phyloP scores from a whole-genome alignment of 176 grass and related monocot genomes.

The Phoenix roebelenii region DNA sequence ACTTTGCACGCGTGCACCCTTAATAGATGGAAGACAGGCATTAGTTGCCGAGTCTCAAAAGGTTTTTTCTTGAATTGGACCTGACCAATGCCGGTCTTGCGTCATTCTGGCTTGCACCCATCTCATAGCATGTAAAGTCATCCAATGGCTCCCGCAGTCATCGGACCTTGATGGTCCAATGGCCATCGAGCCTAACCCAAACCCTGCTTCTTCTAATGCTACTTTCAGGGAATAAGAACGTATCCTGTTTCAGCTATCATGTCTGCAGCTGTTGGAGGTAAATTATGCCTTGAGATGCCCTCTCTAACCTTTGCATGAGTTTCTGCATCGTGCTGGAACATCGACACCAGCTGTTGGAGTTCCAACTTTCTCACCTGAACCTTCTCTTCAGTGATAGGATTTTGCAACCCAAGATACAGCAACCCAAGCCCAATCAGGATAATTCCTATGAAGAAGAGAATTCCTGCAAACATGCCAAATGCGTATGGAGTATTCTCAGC shows the following conservation, averaged over 20 bases:
- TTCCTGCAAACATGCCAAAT: slow-evolving; percentile 35
- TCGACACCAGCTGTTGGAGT: slow-evolving; percentile 43
- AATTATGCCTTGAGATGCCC: slow-evolving; percentile 39
- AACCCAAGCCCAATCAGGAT: slow-evolving; percentile 27
- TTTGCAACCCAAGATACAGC: slow-evolving; percentile 38
- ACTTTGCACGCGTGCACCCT: no score
- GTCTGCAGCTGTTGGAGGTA: slow-evolving; percentile 34
- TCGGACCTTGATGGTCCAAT: no score
- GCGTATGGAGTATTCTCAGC: slow-evolving; percentile 32
- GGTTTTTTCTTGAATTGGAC: no score
- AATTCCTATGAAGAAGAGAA: slow-evolving; percentile 28
- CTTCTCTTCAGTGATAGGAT: slow-evolving; percentile 36
- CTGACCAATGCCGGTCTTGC: no score
- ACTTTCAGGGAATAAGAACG: not conserved
- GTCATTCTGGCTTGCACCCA: no score
- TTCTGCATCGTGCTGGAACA: slow-evolving; percentile 50
- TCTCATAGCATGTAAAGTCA: no score
- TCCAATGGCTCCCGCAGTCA: no score
- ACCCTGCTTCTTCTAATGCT: no score
- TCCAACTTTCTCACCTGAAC: slow-evolving; percentile 46
- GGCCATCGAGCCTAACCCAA: no score
- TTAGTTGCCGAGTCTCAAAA: no score
- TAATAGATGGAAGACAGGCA: no score
- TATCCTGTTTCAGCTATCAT: slow-evolving; percentile 33
- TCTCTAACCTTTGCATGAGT: slow-evolving; percentile 53